Base-by-base conservation (phyloP, 75 land plant genomes). In the Cryptomeria japonica region DNA sequence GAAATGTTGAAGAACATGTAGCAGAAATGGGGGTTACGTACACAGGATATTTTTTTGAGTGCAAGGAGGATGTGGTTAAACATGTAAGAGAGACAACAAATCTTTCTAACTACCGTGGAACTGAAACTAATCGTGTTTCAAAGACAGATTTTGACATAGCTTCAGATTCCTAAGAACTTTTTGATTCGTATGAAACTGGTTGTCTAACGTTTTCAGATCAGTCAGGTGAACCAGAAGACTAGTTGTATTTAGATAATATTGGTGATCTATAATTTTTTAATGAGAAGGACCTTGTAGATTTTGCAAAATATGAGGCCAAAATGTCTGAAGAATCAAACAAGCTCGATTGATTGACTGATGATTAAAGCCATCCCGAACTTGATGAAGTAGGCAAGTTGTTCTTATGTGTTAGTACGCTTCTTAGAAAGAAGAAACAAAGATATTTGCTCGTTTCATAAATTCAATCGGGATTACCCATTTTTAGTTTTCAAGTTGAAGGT, bases 131-230 rank as follows among this genome's bases (percentile, higher is more conserved):
- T 7, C 89, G 89, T 42, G 89, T 87, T 28, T 88, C 86, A 32
- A 19, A 34, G 0, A 42, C 42, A 7, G 90, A 91, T 55, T 68
- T 89, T 36, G 61, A 73, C 7, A 49, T 77, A 38, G 80, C 41
- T 41, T 93, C 94, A 49, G 94, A 93, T 85, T 89, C 96, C 19
- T 92, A 92, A 84, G 89, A 76, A 64, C 61, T 93, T 41, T 95
- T 94, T 10, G 94, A 95, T 84, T 91, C 92, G 31, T 93, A 91
- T 92, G 94, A 95, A 80, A 90, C 93, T 41, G 96, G 93, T 61
- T 89, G 90, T 38, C 94, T 93, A 16, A 82, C 32, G 42, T 91
- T 89, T 11, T 53, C 79, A 3, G 87, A 89, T 73, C 88, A 58
- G 25, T 80, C 83, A 37, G 70, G 90, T 55, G 75, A 84, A 75